These are phyloP conservation scores for Solanum megistacrolobum DNA, from an alignment of 257 asterid species.

Conservation along the genomic window DNA sequence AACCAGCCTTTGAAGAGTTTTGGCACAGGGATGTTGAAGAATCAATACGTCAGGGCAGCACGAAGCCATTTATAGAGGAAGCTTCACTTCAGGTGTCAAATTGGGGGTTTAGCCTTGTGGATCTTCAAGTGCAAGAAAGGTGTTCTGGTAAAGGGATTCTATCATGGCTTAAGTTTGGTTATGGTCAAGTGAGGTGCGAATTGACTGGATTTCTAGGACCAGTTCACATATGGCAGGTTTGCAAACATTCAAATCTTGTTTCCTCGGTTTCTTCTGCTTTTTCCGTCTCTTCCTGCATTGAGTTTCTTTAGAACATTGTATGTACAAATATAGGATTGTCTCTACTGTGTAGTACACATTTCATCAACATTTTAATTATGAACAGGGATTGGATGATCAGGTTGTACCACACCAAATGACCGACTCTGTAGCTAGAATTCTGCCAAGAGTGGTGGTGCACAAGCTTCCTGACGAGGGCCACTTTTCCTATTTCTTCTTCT, in stretches of 20 bases:
- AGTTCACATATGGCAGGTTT: constrained; percentile 94
- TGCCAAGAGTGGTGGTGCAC: constrained; percentile 56
- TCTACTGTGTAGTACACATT: not conserved
- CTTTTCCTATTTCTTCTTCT: constrained; percentile 58
- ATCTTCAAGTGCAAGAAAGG: constrained; percentile 59
- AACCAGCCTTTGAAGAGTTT: constrained; percentile 42
- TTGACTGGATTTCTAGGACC: constrained; percentile 82
- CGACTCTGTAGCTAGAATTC: constrained; percentile 47
- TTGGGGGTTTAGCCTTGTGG: constrained; percentile 73
- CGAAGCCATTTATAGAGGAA: constrained; percentile 65
- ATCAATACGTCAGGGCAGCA: constrained; percentile 57
- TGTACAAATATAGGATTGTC: not conserved
- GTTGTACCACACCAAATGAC: constrained; percentile 69
- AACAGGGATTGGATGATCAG: constrained; percentile 70
- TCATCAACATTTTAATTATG: not conserved
- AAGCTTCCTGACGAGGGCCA: constrained; percentile 79
- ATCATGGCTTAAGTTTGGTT: constrained; percentile 59
- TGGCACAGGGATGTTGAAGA: constrained; percentile 94
- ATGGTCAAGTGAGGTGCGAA: constrained; percentile 51
- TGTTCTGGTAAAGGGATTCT: constrained; percentile 46
- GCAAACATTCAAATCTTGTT: not conserved
- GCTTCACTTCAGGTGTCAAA: constrained; percentile 72
- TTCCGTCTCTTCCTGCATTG: not conserved
- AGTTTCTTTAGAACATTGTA: not conserved
- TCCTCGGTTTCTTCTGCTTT: not conserved